These are phyloP conservation scores for Pseudogymnoascus sp. DNA, from an alignment of 2,329 filamentous ascomycete species.

Conservation along the genomic window DNA sequence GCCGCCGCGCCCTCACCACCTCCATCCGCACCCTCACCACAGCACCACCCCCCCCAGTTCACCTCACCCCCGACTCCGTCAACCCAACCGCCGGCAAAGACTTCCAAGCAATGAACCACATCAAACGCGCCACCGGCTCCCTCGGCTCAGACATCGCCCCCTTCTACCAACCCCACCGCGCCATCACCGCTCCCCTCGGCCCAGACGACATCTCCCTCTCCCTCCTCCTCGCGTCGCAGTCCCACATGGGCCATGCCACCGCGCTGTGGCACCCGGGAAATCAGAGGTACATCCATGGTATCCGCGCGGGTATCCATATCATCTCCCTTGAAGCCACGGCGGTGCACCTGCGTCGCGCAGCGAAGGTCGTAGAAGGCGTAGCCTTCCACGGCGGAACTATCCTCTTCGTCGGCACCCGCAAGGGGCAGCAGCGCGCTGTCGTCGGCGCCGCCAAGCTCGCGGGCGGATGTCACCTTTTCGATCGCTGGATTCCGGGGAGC, in stretches of 20 bases:
- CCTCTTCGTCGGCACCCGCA: conserved; percentile 82
- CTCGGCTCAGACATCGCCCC: conserved; percentile 44
- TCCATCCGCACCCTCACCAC: conserved; percentile 33
- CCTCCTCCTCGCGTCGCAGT: conserved; percentile 78
- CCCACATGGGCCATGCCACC: conserved; percentile 83
- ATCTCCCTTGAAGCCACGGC: conserved; percentile 87
- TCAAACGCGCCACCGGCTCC: conserved; percentile 39
- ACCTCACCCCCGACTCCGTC: conserved; percentile 17
- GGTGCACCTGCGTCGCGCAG: conserved; percentile 82
- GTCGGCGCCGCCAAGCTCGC: conserved; percentile 74
- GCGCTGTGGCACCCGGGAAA: conserved; percentile 93
- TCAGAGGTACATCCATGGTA: conserved; percentile 86
- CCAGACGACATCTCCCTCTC: conserved; percentile 82
- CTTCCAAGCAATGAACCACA: conserved; percentile 22
- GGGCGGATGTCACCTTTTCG: conserved; percentile 79
- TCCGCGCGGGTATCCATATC: conserved; percentile 83
- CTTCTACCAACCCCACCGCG: conserved; percentile 57
- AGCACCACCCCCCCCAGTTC: conserved; percentile 10
- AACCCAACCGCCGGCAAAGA: conserved; percentile 18
- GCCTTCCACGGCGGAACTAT: conserved; percentile 75
- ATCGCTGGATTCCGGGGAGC: conserved; percentile 83
- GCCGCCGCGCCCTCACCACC: conserved; percentile 41
- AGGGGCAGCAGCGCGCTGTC: conserved; percentile 73
- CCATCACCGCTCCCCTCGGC: conserved; percentile 65
- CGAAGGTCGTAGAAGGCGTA: conserved; percentile 86